A percentile compares a stretch with the other conserved stretches of the same genome.
These are phyloP conservation scores for Suillus cothurnatus DNA, from an alignment of 768 basidiomycete genomes.

Conservation along the genomic window DNA sequence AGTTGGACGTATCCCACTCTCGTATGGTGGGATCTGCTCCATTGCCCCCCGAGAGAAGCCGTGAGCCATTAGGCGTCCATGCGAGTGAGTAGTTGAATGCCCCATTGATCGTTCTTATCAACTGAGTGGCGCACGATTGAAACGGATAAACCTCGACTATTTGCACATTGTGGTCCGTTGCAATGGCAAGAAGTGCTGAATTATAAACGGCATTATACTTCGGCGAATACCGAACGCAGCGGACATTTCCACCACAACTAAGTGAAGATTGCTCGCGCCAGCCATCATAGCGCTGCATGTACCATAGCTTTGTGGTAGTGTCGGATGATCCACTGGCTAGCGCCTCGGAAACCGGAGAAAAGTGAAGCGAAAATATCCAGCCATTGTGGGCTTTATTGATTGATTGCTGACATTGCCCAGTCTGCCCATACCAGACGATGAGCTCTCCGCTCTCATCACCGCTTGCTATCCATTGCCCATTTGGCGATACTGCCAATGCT, in stretches of 20 bases:
- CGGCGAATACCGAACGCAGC: neutral
- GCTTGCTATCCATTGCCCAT: neutral
- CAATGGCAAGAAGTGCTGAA: neutral
- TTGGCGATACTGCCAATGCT: neutral
- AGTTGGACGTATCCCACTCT: too few relatives aligned
- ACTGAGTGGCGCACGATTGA: too few relatives aligned
- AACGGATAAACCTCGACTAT: too few relatives aligned
- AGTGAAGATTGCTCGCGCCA: too few relatives aligned
- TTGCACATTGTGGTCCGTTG: too few relatives aligned
- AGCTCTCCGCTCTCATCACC: neutral
- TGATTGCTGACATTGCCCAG: neutral
- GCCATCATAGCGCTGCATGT: fast-evolving
- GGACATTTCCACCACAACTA: neutral
- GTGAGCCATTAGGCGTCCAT: too few relatives aligned
- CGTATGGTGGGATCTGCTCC: too few relatives aligned
- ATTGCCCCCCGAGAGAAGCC: too few relatives aligned
- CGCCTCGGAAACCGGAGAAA: fast-evolving
- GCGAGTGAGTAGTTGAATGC: too few relatives aligned
- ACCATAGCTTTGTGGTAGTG: too few relatives aligned
- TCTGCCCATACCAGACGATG: neutral
- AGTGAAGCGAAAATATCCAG: neutral
- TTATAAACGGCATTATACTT: too few relatives aligned
- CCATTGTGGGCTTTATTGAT: neutral
- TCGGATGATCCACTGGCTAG: neutral
- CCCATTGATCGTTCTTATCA: too few relatives aligned